These are phyloP conservation scores for Echites panduratus DNA, from an alignment of 257 asterid species.

Conservation along the genomic window DNA sequence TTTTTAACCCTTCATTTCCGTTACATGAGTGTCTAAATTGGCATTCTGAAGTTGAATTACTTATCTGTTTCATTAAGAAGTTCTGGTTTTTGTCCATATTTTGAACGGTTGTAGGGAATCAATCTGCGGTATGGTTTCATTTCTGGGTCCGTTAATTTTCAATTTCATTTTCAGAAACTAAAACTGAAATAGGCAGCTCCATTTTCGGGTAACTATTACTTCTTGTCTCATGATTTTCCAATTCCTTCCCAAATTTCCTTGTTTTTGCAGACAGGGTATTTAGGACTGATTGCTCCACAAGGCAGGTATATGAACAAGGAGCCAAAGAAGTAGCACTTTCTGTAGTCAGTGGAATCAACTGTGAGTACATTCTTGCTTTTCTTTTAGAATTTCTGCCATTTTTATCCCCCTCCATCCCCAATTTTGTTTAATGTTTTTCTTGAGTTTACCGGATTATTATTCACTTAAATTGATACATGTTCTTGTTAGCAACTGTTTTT, in stretches of 20 bases:
- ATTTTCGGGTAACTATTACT: not conserved
- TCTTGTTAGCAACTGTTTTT: slow-evolving; percentile 71
- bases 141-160: not conserved
- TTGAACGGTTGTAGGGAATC: not conserved
- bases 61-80: not conserved
- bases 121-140: slow-evolving; percentile 1
- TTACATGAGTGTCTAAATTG: not conserved
- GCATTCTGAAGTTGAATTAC: not conserved
- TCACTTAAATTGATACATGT: slow-evolving; percentile 12
- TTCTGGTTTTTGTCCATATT: not conserved
- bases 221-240: not conserved
- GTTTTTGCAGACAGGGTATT: slow-evolving; percentile 68
- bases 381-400: not conserved
- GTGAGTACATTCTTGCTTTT: slow-evolving; percentile 38
- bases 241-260: not conserved
- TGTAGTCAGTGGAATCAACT: slow-evolving; percentile 72
- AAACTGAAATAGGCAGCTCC: not conserved
- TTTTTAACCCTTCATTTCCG: not conserved
- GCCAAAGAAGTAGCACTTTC: slow-evolving; percentile 89
- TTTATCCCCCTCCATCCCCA: not conserved
- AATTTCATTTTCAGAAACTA: not conserved
- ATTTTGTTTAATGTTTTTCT: slow-evolving; percentile 5
- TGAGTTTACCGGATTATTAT: not conserved
- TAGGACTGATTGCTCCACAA: slow-evolving; percentile 61
- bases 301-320: slow-evolving; percentile 83